Conservation (phyloP, 225 moss, liverwort and hornwort species). For the Ulota crispa region DNA sequence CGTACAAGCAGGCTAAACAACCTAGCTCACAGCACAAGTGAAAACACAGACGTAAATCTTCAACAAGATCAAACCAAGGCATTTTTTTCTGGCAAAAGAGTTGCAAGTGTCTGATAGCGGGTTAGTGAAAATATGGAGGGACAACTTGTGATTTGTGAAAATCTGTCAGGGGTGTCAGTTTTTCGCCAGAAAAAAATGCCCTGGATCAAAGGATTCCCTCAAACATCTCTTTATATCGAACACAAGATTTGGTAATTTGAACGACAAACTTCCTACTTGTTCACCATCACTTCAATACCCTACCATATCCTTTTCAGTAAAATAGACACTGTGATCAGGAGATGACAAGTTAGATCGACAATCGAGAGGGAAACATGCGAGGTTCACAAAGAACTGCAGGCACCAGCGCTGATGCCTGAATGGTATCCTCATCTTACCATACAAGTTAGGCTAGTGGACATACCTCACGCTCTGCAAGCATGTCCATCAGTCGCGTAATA, state of each 20-base stretch:
- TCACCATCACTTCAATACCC: constrained; percentile 40
- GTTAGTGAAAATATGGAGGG: too few species aligned
- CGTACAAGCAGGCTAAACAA: not conserved
- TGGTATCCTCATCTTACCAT: constrained; percentile 13
- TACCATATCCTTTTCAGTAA: constrained; percentile 5
- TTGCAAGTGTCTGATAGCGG: too few species aligned
- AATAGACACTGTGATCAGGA: not conserved
- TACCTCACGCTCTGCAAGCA: constrained; percentile 99
- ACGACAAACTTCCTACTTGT: constrained; percentile 30
- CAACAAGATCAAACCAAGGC: not conserved
- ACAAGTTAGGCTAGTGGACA: constrained; percentile 12
- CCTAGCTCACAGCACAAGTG: constrained; percentile 12
- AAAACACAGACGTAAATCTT: not conserved
- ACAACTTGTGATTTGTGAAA: too few species aligned
- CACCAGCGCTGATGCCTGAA: constrained; percentile 8
- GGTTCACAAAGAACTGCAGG: constrained; percentile 20
- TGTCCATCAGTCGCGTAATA: constrained; percentile 95
- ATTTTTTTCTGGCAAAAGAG: too few species aligned
- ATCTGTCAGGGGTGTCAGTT: too few species aligned
- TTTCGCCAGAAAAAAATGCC: too few species aligned
- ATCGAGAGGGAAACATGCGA: constrained; percentile 6
- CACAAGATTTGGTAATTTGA: constrained; percentile 52
- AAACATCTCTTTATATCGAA: constrained; percentile 54
- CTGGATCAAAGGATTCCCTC: constrained; percentile 35
- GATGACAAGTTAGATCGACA: constrained; percentile 3